Conservation (phyloP, 2,329 filamentous ascomycete species). For the Exserohilum turcica region DNA sequence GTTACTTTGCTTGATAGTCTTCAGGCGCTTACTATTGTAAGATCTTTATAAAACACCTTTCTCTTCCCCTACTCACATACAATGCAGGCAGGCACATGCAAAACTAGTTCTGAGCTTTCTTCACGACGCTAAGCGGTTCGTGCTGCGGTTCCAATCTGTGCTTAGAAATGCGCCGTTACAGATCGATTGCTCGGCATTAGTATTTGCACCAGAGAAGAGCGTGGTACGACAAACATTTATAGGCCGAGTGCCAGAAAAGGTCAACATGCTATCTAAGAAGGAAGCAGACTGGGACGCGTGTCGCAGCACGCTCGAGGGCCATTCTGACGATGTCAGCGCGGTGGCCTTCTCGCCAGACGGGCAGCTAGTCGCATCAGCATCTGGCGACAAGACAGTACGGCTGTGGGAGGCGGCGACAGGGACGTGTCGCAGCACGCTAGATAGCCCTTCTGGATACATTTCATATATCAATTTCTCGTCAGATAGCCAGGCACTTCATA, state of each 20-base stretch:
- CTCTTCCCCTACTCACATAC: conserved; percentile 13
- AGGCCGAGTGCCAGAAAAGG: conserved; percentile 4
- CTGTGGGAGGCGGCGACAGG: not conserved
- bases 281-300: no score
- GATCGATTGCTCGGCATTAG: conserved; percentile 44
- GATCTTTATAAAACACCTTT: not conserved
- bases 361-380: not conserved
- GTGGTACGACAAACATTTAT: conserved; percentile 17
- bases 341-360: not conserved
- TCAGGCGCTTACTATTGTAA: conserved; percentile 14
- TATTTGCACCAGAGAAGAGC: conserved; percentile 42
- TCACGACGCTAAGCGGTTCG: conserved; percentile 43
- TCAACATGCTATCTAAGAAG: conserved; percentile 13
- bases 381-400: not conserved
- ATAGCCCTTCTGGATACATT: not conserved
- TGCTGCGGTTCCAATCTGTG: conserved; percentile 26
- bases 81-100: conserved; percentile 14
- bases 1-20: conserved; percentile 24
- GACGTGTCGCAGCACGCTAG: not conserved
- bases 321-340: not conserved
- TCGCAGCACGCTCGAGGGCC: not conserved
- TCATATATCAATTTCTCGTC: not conserved
- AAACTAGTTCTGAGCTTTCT: conserved; percentile 23
- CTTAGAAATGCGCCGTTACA: conserved; percentile 47
- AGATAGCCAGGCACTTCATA: conserved; percentile 4